Percentiles rank a stretch among this genome's conserved stretches.
Conservation (phyloP, 805 yeast species). For the Cephaloascus fragrans region DNA sequence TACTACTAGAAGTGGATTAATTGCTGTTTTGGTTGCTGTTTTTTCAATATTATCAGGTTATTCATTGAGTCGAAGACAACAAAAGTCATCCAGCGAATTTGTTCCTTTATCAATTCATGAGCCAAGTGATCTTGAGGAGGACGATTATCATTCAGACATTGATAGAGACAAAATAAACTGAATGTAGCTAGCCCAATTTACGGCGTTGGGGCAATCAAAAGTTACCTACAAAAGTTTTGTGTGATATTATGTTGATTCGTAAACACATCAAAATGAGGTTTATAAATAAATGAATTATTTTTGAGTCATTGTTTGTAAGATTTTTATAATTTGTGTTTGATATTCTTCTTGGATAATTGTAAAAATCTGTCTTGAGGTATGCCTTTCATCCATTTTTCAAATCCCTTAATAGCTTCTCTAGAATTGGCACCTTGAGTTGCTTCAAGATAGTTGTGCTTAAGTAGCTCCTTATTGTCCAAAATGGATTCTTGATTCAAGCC, state of each 20-base stretch:
- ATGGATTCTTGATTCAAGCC: conserved; percentile 31
- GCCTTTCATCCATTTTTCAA: conserved; percentile 61
- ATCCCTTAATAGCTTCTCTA: conserved; percentile 60
- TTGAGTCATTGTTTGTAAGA: too few relatives aligned
- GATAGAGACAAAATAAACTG: conserved; percentile 24
- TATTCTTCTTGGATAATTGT: conserved; percentile 40
- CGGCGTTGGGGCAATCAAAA: background rate
- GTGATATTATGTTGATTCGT: too few relatives aligned
- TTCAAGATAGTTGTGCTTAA: conserved; percentile 18
- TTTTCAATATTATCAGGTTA: conserved; percentile 48
- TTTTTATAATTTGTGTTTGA: conserved; percentile 57
- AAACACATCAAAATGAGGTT: too few relatives aligned
- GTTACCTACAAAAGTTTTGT: too few relatives aligned
- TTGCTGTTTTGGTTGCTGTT: conserved; percentile 62
- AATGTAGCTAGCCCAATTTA: conserved; percentile 2
- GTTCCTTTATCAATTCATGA: conserved; percentile 31
- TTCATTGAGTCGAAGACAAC: conserved; percentile 12
- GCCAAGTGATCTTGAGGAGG: conserved; percentile 42
- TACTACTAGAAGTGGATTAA: conserved; percentile 78
- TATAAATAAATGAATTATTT: too few relatives aligned
- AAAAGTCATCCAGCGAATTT: conserved; percentile 20
- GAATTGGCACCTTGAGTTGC: conserved; percentile 39
- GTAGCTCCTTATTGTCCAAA: conserved; percentile 31
- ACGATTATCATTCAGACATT: conserved; percentile 46
- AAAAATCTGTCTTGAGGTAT: conserved; percentile 63